phyloP scores from a whole-genome alignment of 371 early-diverging fungal species.

The Rhizopus arrhizus region DNA sequence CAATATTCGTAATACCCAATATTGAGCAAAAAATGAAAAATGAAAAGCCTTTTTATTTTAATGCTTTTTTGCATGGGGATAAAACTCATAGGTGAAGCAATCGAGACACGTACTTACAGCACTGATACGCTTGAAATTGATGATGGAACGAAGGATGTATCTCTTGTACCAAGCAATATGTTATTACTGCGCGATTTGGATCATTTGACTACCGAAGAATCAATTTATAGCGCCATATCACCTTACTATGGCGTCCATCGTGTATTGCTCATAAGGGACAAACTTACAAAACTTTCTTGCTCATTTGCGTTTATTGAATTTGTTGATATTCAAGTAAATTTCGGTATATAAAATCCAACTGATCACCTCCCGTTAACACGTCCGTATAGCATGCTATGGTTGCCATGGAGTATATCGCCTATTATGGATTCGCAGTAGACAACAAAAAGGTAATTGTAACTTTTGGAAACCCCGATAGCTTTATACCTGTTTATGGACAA shows the following conservation, averaged over 20 bases:
- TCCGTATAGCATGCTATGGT: constrained; percentile 30
- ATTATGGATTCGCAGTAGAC: constrained; percentile 42
- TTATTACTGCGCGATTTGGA: constrained; percentile 57
- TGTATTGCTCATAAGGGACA: constrained; percentile 53
- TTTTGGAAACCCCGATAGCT: constrained; percentile 53
- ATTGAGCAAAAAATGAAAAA: neutral
- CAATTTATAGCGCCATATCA: constrained; percentile 35
- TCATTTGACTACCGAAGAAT: constrained; percentile 57
- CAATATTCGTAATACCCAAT: constrained; percentile 24
- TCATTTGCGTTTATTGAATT: constrained; percentile 65
- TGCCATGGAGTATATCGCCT: constrained; percentile 26
- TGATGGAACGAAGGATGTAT: constrained; percentile 57
- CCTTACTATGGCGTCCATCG: constrained; percentile 37
- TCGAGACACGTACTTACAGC: constrained; percentile 37
- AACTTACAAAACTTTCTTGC: constrained; percentile 56
- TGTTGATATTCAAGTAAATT: constrained; percentile 32
- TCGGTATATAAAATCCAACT: too few relatives aligned
- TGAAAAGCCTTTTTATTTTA: neutral
- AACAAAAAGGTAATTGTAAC: constrained; percentile 34
- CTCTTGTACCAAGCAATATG: constrained; percentile 38
- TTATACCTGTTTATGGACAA: constrained; percentile 55
- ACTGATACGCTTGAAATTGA: constrained; percentile 46
- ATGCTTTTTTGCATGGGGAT: neutral
- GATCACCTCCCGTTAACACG: too few relatives aligned
- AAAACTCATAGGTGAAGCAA: constrained; percentile 3